Evolutionary conservation across 768 basidiomycete species (phyloP).

Genomic region (Suillus luteus): DNA sequence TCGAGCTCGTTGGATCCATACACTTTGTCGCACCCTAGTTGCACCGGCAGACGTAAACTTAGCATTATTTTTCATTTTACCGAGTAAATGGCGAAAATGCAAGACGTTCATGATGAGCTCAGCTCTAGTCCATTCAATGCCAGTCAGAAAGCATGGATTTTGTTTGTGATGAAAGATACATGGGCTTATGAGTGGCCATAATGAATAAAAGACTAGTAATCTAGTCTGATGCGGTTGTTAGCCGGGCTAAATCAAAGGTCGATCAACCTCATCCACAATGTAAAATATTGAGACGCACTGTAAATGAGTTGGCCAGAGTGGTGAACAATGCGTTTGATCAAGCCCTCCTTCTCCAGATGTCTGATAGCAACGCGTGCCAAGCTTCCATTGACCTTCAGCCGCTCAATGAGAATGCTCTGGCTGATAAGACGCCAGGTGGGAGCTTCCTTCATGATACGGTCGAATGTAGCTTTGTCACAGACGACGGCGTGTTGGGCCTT

Average conservation of each 20-base stretch:
- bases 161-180: conserved; percentile 37
- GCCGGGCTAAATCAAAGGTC: conserved; percentile 38
- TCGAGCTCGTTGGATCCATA: background rate
- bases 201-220: conserved; percentile 24
- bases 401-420: conserved; percentile 97
- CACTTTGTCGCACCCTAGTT: background rate
- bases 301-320: conserved; percentile 93
- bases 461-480: conserved; percentile 90
- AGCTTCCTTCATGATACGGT: conserved; percentile 97
- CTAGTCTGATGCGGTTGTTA: conserved; percentile 45
- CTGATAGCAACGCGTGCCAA: conserved; percentile 89
- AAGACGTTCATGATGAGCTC: background rate
- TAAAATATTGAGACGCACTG: conserved; percentile 59
- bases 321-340: conserved; percentile 96
- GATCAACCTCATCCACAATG: conserved; percentile 7
- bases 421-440: conserved; percentile 99
- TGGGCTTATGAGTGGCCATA: conserved; percentile 33
- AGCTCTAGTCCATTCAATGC: conserved; percentile 8
- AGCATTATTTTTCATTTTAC: background rate
- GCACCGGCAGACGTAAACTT: background rate
- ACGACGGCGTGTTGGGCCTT: conserved; percentile 97
- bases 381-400: conserved; percentile 95
- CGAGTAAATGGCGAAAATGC: background rate
- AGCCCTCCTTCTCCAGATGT: conserved; percentile 90
- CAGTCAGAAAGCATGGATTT: conserved; percentile 32